Conservation (phyloP, 75 land plant genomes). For the Cryptomeria japonica region DNA sequence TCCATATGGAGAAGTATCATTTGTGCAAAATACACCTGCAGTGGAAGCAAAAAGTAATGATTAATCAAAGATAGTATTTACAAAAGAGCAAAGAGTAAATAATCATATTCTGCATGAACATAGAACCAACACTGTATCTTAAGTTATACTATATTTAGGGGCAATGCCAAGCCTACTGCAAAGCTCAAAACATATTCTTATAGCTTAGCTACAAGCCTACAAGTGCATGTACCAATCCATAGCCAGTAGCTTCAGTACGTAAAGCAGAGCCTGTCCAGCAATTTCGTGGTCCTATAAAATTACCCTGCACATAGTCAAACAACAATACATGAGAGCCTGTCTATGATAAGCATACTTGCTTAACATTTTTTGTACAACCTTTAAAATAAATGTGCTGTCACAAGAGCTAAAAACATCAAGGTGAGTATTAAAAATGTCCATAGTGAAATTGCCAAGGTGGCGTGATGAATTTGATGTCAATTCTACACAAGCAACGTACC, state of each 20-base stretch:
- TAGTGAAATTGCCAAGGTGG: background rate
- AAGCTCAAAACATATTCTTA: background rate
- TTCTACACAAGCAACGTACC: background rate
- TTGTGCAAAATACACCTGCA: constrained; percentile 96
- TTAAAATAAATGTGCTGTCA: background rate
- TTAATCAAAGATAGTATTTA: background rate
- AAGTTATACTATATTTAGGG: background rate
- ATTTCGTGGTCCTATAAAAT: constrained; percentile 79
- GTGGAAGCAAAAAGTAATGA: background rate
- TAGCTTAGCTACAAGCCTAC: constrained; percentile 3
- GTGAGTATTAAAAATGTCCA: background rate
- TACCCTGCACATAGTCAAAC: constrained; percentile 58
- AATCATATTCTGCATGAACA: background rate
- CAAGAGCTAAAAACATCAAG: background rate
- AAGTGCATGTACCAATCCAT: constrained; percentile 83
- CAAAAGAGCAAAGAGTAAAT: background rate
- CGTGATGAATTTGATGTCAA: background rate
- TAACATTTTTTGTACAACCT: background rate
- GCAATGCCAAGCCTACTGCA: background rate
- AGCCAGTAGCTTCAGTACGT: constrained; percentile 98
- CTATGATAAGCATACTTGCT: background rate
- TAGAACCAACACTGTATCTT: background rate
- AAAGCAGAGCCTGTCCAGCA: constrained; percentile 89
- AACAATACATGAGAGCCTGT: background rate
- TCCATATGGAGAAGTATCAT: constrained; percentile 86